Conservation (phyloP, 2,329 filamentous ascomycete genomes). For the Fusarium floridanum region DNA sequence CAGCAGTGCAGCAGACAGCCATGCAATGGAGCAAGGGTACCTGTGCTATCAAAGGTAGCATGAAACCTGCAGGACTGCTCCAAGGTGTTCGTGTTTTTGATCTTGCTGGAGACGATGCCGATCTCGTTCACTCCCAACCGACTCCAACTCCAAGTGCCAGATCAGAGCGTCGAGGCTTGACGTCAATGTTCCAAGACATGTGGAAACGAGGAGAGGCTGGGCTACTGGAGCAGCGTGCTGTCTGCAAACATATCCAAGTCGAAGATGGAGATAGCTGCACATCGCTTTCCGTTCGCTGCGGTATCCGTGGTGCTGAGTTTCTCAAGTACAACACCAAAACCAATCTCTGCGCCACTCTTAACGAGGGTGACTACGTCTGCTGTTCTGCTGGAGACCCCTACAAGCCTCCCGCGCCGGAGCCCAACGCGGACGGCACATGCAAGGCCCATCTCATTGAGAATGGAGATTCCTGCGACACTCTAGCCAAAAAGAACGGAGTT, state of each 20-base stretch:
- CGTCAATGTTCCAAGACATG: no score
- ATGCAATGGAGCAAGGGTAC: not conserved
- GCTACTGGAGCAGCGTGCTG: not conserved
- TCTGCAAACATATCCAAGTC: no score
- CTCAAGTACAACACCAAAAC: no score
- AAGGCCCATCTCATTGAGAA: constrained; percentile 42
- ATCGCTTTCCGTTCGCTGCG: no score
- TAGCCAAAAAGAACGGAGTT: constrained; percentile 41
- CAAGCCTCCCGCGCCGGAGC: constrained; percentile 49
- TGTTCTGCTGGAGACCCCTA: constrained; percentile 42
- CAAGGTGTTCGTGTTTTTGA: not conserved
- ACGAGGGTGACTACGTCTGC: no score
- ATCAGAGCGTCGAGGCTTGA: not conserved
- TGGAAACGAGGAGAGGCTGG: no score
- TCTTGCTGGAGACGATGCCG: not conserved
- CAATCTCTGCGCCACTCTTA: no score
- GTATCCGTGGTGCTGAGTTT: no score
- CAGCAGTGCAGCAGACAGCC: not conserved
- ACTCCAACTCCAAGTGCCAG: not conserved
- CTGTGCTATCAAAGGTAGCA: not conserved
- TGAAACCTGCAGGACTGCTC: not conserved
- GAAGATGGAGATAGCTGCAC: no score
- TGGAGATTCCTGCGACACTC: constrained; percentile 47
- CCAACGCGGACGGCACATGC: constrained; percentile 50
- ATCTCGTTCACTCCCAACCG: not conserved